Base-by-base conservation (phyloP, 305 asterid species). In the Rubia balearica region DNA sequence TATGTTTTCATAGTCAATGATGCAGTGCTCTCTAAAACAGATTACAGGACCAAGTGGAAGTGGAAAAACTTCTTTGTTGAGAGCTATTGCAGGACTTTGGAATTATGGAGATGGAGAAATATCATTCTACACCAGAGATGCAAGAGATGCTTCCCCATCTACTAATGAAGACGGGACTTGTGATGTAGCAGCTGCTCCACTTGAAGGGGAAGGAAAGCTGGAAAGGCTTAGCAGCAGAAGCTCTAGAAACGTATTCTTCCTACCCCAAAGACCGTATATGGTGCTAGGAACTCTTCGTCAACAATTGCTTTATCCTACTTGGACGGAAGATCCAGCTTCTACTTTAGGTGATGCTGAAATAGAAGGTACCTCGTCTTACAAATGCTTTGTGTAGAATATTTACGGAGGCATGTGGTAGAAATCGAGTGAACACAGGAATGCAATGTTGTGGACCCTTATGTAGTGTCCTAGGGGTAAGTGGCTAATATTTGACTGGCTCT, bases 181-280 rank as follows among this genome's bases (percentile, higher is more conserved):
- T 2, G 38, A 33, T 33, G 38, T 33, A 33, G 38, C 38, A 33
- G 51, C 61, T 30, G 22, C 17, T 67, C 45, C 13, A 7, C 75
- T 74, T 21, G 72, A 74, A 67, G 64, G 65, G 43, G 72, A 76
- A 71, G 77, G 36, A 61, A 74, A 68, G 62, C 46, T 72, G 45
- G 67, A 46, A 61, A 78, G 79, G 60, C 76, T 53, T 8, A 73
- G 65, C 71, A 68, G 76, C 59, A 77, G 78, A 74, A 82, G 73
- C 72, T 67, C 85, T 63, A 84, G 78, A 77, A 81, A 84, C 72
- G 90, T 90, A 63, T 84, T 92, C 81, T 92, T 92, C 85, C 96
- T 92, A 80, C 98, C 98, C 78, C 98, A 90, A 77, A 92, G 85
- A 76, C 98, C 98, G 63, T 92, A 92, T 71, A 86, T 90, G 98